Evolutionary conservation across 805 yeast species (phyloP).

Genomic region (Wickerhamomyces chaumierensis): DNA sequence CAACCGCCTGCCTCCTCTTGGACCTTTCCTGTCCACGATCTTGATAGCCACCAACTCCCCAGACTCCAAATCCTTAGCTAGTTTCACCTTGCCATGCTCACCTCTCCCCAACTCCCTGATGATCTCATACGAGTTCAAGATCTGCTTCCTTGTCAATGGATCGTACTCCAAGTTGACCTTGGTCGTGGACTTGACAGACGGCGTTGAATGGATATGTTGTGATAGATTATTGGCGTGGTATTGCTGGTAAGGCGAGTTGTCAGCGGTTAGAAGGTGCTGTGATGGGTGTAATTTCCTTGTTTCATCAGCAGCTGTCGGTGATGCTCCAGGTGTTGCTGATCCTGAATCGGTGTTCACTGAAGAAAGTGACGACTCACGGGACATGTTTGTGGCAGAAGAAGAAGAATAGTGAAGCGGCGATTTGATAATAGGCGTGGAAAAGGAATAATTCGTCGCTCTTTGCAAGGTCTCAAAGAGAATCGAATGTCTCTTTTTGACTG

Average conservation of each 20-base stretch:
- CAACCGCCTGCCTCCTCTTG: slow-evolving; percentile 30
- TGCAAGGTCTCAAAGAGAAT: slow-evolving; percentile 5
- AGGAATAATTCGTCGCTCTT: slow-evolving; percentile 3
- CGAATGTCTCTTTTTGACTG: slow-evolving; percentile 12
- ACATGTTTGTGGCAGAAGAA: too few relatives aligned
- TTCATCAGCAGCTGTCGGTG: neutral
- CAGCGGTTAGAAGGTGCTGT: slow-evolving; percentile 11
- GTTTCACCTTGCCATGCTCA: slow-evolving; percentile 97
- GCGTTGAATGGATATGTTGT: slow-evolving; percentile 17
- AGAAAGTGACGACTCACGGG: neutral
- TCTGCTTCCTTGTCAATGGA: slow-evolving; percentile 72
- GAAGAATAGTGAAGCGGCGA: slow-evolving; percentile 8
- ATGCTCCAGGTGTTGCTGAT: neutral
- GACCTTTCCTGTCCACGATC: slow-evolving; percentile 70
- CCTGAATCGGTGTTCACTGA: too few relatives aligned
- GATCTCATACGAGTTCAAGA: slow-evolving; percentile 83
- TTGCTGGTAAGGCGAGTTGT: too few relatives aligned
- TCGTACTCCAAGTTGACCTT: slow-evolving; percentile 77
- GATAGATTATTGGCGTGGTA: slow-evolving; percentile 1
- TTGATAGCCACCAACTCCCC: slow-evolving; percentile 80
- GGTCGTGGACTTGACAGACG: slow-evolving; percentile 70
- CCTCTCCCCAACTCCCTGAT: slow-evolving; percentile 83
- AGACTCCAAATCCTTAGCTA: slow-evolving; percentile 64
- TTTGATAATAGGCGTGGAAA: slow-evolving; percentile 5
- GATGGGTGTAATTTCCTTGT: slow-evolving; percentile 15